Percentiles rank a stretch among this genome's conserved stretches.
Evolutionary conservation across 2,329 filamentous ascomycete species (phyloP).

Genomic region (Cladosporium halotolerans): DNA sequence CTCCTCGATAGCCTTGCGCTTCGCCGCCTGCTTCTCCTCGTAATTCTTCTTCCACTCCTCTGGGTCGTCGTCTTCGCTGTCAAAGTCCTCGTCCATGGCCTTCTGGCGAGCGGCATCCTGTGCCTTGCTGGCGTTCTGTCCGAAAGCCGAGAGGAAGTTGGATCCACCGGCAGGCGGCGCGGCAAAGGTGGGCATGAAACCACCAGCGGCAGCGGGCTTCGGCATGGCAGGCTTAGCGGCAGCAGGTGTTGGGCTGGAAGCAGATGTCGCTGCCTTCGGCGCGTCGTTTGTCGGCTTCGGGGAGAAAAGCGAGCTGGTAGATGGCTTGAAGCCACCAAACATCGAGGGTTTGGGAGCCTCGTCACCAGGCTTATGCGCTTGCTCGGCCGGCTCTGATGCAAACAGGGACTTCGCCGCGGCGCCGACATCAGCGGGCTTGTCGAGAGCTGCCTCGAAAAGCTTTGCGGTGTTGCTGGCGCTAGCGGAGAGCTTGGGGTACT

Average conservation of each 20-base stretch:
- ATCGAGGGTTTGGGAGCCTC: slow-evolving; percentile 5
- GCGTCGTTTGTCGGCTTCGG: slow-evolving; percentile 5
- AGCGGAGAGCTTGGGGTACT: slow-evolving; percentile 26
- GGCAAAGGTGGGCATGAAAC: slow-evolving; percentile 14
- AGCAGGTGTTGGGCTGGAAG: background rate
- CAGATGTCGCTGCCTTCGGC: background rate
- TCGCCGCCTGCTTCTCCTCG: slow-evolving; percentile 41
- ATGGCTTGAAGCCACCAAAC: slow-evolving; percentile 13
- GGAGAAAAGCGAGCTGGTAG: slow-evolving; percentile 7
- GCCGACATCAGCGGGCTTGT: slow-evolving; percentile 17
- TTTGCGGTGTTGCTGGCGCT: slow-evolving; percentile 26
- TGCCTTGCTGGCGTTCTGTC: slow-evolving; percentile 32
- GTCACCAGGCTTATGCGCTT: background rate
- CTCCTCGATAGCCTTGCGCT: slow-evolving; percentile 37
- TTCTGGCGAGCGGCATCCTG: slow-evolving; percentile 41
- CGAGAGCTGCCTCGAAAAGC: slow-evolving; percentile 26
- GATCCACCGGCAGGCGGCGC: slow-evolving; percentile 19
- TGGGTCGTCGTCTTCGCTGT: slow-evolving; percentile 48
- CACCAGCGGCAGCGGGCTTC: background rate
- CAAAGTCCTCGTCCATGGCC: slow-evolving; percentile 46
- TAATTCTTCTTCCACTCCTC: slow-evolving; percentile 43
- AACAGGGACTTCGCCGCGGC: slow-evolving; percentile 16
- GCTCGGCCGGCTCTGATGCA: slow-evolving; percentile 7
- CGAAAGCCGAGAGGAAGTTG: slow-evolving; percentile 40
- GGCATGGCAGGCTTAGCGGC: background rate